Conservation (phyloP, 352 stramenopile species). For the Pythium phragmiticola region DNA sequence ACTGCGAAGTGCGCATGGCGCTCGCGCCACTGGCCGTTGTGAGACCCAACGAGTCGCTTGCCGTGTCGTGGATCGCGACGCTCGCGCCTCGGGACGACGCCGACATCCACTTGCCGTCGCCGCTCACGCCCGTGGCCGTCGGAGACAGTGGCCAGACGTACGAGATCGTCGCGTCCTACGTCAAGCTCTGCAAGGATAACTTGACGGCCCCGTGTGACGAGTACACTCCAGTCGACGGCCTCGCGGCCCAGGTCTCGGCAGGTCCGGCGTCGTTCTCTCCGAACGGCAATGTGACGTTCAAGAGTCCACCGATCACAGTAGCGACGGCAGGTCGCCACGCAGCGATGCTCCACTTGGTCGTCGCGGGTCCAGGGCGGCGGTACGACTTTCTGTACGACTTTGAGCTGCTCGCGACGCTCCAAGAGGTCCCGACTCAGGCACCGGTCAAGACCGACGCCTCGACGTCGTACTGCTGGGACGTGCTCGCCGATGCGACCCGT, state of each 20-base stretch:
- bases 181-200: slow-evolving; percentile 44
- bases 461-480: slow-evolving; percentile 50
- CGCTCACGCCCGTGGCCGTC: slow-evolving; percentile 28
- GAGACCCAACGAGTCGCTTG: slow-evolving; percentile 19
- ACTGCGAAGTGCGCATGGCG: slow-evolving; percentile 45
- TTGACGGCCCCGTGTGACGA: slow-evolving; percentile 37
- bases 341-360: slow-evolving; percentile 46
- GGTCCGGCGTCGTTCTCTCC: slow-evolving; percentile 35
- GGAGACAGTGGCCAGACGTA: slow-evolving; percentile 36
- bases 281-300: slow-evolving; percentile 33
- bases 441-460: slow-evolving; percentile 30
- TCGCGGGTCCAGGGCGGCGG: slow-evolving; percentile 35
- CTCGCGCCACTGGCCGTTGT: slow-evolving; percentile 34
- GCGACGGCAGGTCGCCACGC: slow-evolving; percentile 34
- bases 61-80: slow-evolving; percentile 41
- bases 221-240: slow-evolving; percentile 22
- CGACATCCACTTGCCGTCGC: slow-evolving; percentile 45
- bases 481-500: slow-evolving; percentile 28
- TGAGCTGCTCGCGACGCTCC: slow-evolving; percentile 36
- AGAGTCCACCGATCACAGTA: slow-evolving; percentile 32
- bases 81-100: slow-evolving; percentile 34
- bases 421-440: slow-evolving; percentile 27
- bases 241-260: background rate
- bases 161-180: slow-evolving; percentile 43
- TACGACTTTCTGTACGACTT: slow-evolving; percentile 64